These are phyloP conservation scores for Psidium guajava DNA, from an alignment of 345 rosid species.

Conservation along the genomic window DNA sequence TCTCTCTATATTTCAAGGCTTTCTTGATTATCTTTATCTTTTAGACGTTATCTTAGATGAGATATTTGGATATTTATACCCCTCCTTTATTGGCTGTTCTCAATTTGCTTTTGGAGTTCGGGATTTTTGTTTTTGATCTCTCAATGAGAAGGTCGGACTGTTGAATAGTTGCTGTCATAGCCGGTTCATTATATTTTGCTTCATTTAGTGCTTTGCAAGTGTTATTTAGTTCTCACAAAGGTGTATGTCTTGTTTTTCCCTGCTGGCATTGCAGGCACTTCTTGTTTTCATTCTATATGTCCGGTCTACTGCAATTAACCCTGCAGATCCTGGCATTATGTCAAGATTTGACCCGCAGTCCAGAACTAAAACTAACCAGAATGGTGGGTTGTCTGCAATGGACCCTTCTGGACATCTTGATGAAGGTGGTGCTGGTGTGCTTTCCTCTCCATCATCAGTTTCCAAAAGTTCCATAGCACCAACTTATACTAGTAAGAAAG, in stretches of 20 bases:
- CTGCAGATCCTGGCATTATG: constrained; percentile 99
- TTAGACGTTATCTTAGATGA: not conserved
- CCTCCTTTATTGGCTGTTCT: not conserved
- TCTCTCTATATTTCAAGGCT: not conserved
- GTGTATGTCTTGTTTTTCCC: not conserved
- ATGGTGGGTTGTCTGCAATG: constrained; percentile 27
- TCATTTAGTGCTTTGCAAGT: not conserved
- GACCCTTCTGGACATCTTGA: constrained; percentile 34
- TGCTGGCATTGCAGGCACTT: constrained; percentile 51
- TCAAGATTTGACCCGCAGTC: constrained; percentile 38
- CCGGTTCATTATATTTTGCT: not conserved
- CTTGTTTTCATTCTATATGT: constrained; percentile 87
- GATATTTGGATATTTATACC: not conserved
- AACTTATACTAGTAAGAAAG: constrained; percentile 58
- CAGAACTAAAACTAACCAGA: constrained; percentile 16
- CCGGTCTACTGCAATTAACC: constrained; percentile 96
- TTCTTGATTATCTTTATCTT: not conserved
- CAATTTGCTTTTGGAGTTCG: not conserved
- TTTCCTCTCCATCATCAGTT: constrained; percentile 67
- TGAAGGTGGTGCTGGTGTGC: constrained; percentile 44
- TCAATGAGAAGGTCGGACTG: not conserved
- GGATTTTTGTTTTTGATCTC: not conserved
- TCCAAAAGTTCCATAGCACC: constrained; percentile 64
- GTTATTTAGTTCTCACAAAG: not conserved
- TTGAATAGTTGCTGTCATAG: not conserved